phyloP scores from a whole-genome alignment of 2,329 filamentous ascomycete genomes.

The Penicillium corylophilum region DNA sequence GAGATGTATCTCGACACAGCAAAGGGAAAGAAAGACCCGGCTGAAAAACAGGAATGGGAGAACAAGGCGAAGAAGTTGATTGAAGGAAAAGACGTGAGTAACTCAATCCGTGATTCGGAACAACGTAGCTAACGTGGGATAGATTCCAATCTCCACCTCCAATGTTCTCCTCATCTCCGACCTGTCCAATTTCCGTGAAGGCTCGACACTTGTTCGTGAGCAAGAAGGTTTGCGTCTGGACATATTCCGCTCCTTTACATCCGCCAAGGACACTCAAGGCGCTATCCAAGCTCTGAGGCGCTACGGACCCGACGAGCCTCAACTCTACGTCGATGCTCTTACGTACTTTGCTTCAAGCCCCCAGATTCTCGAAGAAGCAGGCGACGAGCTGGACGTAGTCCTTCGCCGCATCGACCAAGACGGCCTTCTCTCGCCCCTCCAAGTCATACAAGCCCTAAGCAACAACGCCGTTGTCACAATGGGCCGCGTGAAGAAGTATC shows the following conservation, averaged over 20 bases:
- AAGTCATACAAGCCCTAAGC: slow-evolving; percentile 90
- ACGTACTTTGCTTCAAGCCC: slow-evolving; percentile 89
- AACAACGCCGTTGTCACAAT: slow-evolving; percentile 84
- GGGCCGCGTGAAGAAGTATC: slow-evolving; percentile 94
- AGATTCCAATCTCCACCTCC: slow-evolving; percentile 83
- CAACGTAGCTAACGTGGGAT: slow-evolving; percentile 4
- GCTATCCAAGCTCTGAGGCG: slow-evolving; percentile 87
- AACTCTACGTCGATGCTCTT: slow-evolving; percentile 87
- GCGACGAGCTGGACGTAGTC: slow-evolving; percentile 77
- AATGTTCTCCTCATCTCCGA: slow-evolving; percentile 92
- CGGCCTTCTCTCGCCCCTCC: slow-evolving; percentile 88
- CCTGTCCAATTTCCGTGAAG: slow-evolving; percentile 83
- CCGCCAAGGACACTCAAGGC: slow-evolving; percentile 84
- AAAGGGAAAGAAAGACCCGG: slow-evolving; percentile 65
- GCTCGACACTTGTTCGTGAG: slow-evolving; percentile 88
- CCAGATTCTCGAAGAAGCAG: slow-evolving; percentile 78
- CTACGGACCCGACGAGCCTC: slow-evolving; percentile 87
- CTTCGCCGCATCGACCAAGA: slow-evolving; percentile 85
- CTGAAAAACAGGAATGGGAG: slow-evolving; percentile 78
- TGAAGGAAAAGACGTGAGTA: slow-evolving; percentile 66
- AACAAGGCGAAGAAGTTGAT: slow-evolving; percentile 86
- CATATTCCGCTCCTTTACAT: slow-evolving; percentile 94
- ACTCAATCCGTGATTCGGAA: slow-evolving; percentile 10
- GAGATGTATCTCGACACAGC: slow-evolving; percentile 97
- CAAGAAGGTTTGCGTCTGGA: slow-evolving; percentile 89